Evolutionary conservation across 371 early-diverging fungal species (phyloP), one percentile per base, ranked within the genome.

Genomic region (Mortierella polycephala): DNA sequence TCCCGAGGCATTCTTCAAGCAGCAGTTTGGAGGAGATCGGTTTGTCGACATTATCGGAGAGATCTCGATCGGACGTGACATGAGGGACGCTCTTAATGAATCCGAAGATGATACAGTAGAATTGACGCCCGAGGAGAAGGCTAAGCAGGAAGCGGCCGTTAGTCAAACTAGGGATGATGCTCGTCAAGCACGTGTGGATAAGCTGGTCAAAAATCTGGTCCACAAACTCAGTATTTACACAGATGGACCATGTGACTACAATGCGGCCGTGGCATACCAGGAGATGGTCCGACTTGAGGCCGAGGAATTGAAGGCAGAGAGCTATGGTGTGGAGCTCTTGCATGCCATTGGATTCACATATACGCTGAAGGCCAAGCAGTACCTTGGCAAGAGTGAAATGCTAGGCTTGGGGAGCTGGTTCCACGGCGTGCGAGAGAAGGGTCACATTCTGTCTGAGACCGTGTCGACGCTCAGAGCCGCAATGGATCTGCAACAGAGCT

Each of bases 41-140:
- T 98, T 98, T 85, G 89, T 90, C 16, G 93, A 95, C 81, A 91
- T 96, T 71, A 96, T 98, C 83, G 98, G 98, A 23, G 98, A 97
- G 75, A 95, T 98, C 44, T 94, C 94, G n/a, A 95, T 98, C 62
- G 96, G 95, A 30, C 84, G 88, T 54, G 96, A 96, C 68, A 93
- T 98, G 85, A 87, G 89, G 56, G 93, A 94, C 49, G 94, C 94
- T 40, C 81, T 94, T 67, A 83, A 85, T 54, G 84, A 88, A 57
- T 77, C 84, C 3, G 88, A 85, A 61, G 87, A 83, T 11, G 89
- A 88, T 13, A 86, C 87, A 7, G 71, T 72, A 18, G 75, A 79
- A 11, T 41, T 87, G 63, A 69, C 88, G 47, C 83, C 84, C 7
- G 89, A 88, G 53, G 89, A 92, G 65, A 92, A 91, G 69, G 87